These are phyloP conservation scores for Lepiota venenata DNA, from an alignment of 768 basidiomycete species.

Conservation along the genomic window DNA sequence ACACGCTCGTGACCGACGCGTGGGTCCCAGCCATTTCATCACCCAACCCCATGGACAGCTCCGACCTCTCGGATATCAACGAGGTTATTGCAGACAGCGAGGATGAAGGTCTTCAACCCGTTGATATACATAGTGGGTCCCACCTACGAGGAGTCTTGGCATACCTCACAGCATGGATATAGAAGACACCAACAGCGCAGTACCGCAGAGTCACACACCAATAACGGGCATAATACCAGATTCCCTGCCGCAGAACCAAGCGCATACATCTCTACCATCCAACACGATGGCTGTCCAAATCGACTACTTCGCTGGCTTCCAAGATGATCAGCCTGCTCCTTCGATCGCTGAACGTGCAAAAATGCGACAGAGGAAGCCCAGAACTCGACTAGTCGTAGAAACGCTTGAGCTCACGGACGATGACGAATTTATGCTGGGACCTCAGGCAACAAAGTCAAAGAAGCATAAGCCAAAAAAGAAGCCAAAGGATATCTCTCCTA, in stretches of 20 bases:
- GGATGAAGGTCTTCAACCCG: constrained; percentile 15
- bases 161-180: constrained; percentile 2
- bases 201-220: neutral
- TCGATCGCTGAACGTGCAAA: constrained; percentile 60
- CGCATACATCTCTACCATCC: neutral
- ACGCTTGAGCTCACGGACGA: constrained; percentile 18
- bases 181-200: neutral
- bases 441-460: constrained; percentile 5
- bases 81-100: constrained; percentile 51
- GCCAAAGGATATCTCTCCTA: neutral
- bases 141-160: neutral
- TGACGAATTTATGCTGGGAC: constrained; percentile 8
- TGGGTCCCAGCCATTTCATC: neutral
- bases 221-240: neutral
- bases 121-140: constrained; percentile 1
- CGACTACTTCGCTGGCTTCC: constrained; percentile 12
- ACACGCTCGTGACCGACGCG: neutral
- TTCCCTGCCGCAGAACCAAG: neutral
- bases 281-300: neutral
- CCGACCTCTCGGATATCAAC: constrained; percentile 21
- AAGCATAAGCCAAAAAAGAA: constrained; percentile 21
- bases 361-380: constrained; percentile 38
- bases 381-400: neutral
- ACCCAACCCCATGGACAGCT: neutral
- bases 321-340: constrained; percentile 7